These are phyloP conservation scores for Noccaea bulbosa DNA, from an alignment of 345 rosid species.

Conservation along the genomic window DNA sequence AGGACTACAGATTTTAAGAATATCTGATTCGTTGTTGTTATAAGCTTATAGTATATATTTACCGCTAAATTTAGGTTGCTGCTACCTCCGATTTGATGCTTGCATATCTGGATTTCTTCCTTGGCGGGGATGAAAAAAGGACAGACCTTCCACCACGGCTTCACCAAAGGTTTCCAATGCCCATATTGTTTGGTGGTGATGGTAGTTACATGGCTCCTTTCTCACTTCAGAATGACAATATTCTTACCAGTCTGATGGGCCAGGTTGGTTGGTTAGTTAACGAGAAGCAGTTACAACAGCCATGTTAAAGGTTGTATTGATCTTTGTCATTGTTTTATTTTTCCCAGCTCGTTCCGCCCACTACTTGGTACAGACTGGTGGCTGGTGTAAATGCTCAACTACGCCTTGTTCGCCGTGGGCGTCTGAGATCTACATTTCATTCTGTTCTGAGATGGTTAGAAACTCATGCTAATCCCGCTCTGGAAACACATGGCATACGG, in stretches of 20 bases:
- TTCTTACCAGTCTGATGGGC: constrained; percentile 87
- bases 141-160: constrained; percentile 86
- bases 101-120: constrained; percentile 95
- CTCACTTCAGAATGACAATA: constrained; percentile 89
- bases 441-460: constrained; percentile 85
- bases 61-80: constrained; percentile 65
- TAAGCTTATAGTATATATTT: constrained; percentile 1
- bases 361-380: constrained; percentile 91
- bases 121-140: constrained; percentile 98
- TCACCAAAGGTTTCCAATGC: constrained; percentile 76
- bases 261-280: constrained; percentile 60
- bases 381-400: constrained; percentile 98
- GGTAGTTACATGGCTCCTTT: constrained; percentile 98
- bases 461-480: constrained; percentile 88
- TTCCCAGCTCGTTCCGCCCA: constrained; percentile 78
- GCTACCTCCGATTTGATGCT: constrained; percentile 96
- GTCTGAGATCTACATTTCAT: constrained; percentile 67
- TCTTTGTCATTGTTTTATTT: constrained; percentile 20
- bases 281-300: constrained; percentile 25
- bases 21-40: constrained; percentile 13
- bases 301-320: constrained; percentile 34
- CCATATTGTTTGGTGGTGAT: constrained; percentile 91
- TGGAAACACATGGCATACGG: constrained; percentile 62
- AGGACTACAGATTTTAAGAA: constrained; percentile 22
- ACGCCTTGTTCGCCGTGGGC: constrained; percentile 88